Evolutionary conservation across 192 early-diverging fungal genomes (phyloP), one percentile per base, ranked within the genome.

Genomic region (Coemansia javaensis): DNA sequence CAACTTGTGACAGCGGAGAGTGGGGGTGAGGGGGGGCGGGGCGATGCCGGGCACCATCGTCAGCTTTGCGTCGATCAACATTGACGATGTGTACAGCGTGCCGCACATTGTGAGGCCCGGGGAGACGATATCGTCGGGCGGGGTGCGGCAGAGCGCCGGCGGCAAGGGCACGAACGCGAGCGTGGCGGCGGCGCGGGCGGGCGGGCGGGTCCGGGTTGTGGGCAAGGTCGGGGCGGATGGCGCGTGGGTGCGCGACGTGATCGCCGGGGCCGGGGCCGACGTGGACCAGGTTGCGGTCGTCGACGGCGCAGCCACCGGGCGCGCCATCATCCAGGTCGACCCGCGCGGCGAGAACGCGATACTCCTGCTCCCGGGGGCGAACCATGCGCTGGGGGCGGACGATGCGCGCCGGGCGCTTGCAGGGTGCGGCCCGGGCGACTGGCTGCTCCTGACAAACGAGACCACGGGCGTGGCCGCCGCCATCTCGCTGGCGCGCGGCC

Each of bases 381-480:
- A 91, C 75, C 63, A 80, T 56, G 48, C 59, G 16, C 59, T 84
- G 17, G 76, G 73, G 17, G 36, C 46, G 16, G 60, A 44, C 17
- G 75, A 85, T 24, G 79, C 71, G 8, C 50, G 32, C 11, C 32
- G 57, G n/a, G 78, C 80, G 14, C 51, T 87, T n/a, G 61, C 63
- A 2, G 32, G 59, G 23, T 86, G 85, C 53, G 55, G 63, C 5
- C 17, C 47, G 16, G 82, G 81, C 10, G 89, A 89, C 51, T 90
- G 86, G 87, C 65, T 93, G 15, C 49, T 94, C 1, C 74, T 92
- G 57, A 92, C 94, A 37, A 94, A 93, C 66, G 94, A 97, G 62
- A 90, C 92, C 1, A 79, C 77, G 17, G 66, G 66, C 9, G 84
- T 85, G 16, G 83, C 77, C 3, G 80, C 79, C 5, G 82, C 86